Evolutionary conservation across 2,329 filamentous ascomycete genomes (phyloP), one percentile per base, ranked within the genome.

Genomic region (Balansia obtecta): DNA sequence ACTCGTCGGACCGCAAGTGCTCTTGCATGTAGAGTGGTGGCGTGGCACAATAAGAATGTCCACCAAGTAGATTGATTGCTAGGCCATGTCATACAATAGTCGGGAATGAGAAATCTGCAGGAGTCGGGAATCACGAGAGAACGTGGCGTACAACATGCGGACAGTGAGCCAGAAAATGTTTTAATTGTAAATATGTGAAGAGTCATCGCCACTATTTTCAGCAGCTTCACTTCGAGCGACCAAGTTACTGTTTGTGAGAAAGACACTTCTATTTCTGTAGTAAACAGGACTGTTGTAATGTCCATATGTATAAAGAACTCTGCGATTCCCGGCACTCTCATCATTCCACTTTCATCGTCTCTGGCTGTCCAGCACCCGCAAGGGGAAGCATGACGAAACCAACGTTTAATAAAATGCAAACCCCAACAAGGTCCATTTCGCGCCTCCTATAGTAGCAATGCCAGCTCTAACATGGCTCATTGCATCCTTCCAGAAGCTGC

Each of bases 161-260:
- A 27, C 20, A 22, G 20, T 22, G 20, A 4, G 20, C 20, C 20
- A 22, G 20, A 22, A 22, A 22, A 22, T 22, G n/a, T n/a, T n/a
- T n/a, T n/a, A n/a, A n/a, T n/a, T n/a, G n/a, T n/a, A n/a, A n/a
- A n/a, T n/a, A n/a, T n/a, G n/a, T n/a, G n/a, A n/a, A n/a, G n/a
- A n/a, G n/a, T n/a, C n/a, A n/a, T n/a, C n/a, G n/a, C n/a, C n/a
- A n/a, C n/a, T n/a, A n/a, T n/a, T n/a, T n/a, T n/a, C n/a, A n/a
- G n/a, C n/a, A n/a, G n/a, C n/a, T n/a, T n/a, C n/a, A n/a, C n/a
- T n/a, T n/a, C n/a, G n/a, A 54, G 51, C 47, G 49, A 52, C 52
- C 52, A 51, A 46, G 52, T 47, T 39, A 55, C 41, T 18, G 37
- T n/a, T n/a, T 52, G 48, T 47, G 37, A 22, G 15, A 43, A 15